These are phyloP conservation scores for Arabidopsis arenosa DNA, from an alignment of 345 rosid genomes.

Conservation along the genomic window DNA sequence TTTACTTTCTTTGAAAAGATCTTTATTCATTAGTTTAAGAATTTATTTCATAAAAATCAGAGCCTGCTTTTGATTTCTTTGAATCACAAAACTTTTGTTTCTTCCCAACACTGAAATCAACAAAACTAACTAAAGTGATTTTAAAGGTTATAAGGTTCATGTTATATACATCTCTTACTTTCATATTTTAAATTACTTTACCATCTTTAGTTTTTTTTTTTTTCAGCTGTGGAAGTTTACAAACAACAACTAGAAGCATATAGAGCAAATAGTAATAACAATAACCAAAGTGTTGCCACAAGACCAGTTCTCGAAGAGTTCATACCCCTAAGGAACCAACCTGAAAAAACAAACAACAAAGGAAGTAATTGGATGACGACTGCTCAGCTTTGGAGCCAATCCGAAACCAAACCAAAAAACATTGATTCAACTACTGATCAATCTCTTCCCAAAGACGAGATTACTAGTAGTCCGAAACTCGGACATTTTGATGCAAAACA, in stretches of 20 bases:
- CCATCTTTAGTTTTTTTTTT: background rate
- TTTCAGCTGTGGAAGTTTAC: conserved; percentile 84
- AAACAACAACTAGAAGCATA: conserved; percentile 79
- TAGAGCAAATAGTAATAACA: conserved; percentile 50
- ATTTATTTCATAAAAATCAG: conserved; percentile 44
- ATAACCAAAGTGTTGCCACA: conserved; percentile 50
- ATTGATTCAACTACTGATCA: conserved; percentile 32
- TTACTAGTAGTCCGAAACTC: conserved; percentile 57
- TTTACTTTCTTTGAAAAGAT: conserved; percentile 39
- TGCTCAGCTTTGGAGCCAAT: conserved; percentile 95
- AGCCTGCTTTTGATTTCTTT: conserved; percentile 45
- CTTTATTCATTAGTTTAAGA: conserved; percentile 42
- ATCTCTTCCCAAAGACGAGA: conserved; percentile 42
- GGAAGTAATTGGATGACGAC: conserved; percentile 85
- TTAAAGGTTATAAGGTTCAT: conserved; percentile 37
- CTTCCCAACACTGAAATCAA: conserved; percentile 40
- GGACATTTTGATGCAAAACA: conserved; percentile 60
- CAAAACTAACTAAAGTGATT: conserved; percentile 35
- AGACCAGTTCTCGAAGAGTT: conserved; percentile 90
- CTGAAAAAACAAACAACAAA: conserved; percentile 57
- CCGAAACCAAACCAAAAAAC: conserved; percentile 43
- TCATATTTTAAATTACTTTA: conserved; percentile 27
- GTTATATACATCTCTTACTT: conserved; percentile 34
- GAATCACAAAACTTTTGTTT: conserved; percentile 41
- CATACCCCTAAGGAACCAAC: conserved; percentile 74